phyloP scores from a whole-genome alignment of 2,329 filamentous ascomycete genomes.

The Pestalotiopsis sp. region DNA sequence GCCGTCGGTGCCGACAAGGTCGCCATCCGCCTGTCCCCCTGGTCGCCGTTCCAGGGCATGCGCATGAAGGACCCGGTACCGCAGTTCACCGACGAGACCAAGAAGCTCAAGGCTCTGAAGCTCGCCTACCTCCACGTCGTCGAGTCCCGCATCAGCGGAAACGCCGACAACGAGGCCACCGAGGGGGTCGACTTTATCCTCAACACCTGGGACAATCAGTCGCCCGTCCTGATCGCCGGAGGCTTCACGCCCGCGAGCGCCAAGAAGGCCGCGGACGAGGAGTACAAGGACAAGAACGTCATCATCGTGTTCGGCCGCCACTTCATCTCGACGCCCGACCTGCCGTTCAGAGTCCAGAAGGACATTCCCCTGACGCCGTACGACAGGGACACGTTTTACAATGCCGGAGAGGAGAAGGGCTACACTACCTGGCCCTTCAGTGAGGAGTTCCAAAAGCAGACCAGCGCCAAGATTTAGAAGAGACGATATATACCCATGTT shows the following conservation, averaged over 20 bases:
- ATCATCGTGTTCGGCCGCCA: constrained; percentile 49
- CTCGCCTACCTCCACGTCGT: constrained; percentile 61
- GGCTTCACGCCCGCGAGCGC: constrained; percentile 44
- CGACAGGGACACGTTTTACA: constrained; percentile 49
- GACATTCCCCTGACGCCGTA: constrained; percentile 45
- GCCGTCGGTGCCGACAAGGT: constrained; percentile 51
- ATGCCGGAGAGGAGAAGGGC: constrained; percentile 28
- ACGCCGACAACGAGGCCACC: constrained; percentile 2
- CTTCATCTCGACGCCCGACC: constrained; percentile 52
- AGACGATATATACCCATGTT: background rate
- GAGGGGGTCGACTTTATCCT: constrained; percentile 31
- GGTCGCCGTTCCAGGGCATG: constrained; percentile 58
- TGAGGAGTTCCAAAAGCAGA: constrained; percentile 16
- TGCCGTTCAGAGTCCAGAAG: constrained; percentile 45
- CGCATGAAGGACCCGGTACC: constrained; percentile 56
- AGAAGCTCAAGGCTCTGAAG: constrained; percentile 49
- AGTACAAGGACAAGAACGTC: constrained; percentile 43
- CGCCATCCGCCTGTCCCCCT: constrained; percentile 55
- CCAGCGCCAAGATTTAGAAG: background rate
- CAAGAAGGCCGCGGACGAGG: constrained; percentile 40
- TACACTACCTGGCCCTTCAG: constrained; percentile 40
- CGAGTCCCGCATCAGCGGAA: constrained; percentile 47
- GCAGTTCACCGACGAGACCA: constrained; percentile 57
- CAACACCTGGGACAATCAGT: constrained; percentile 23
- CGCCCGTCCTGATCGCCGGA: constrained; percentile 50